Evolutionary conservation across 352 stramenopile genomes (phyloP).

Genomic region (Phytophthora fragariaefolia): DNA sequence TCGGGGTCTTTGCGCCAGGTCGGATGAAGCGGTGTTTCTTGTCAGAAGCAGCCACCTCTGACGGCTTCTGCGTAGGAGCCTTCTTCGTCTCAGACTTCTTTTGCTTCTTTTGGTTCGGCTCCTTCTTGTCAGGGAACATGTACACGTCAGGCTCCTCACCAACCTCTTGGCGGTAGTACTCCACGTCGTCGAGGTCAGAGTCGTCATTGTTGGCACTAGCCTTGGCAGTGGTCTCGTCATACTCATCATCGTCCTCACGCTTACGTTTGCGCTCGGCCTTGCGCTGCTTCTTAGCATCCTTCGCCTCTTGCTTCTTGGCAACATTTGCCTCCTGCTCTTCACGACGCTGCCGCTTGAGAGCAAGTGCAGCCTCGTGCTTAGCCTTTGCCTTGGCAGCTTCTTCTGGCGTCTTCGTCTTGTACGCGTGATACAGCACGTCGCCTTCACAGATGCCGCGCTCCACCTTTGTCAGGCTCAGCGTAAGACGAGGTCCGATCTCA

Average conservation of each 20-base stretch:
- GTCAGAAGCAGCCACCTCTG: slow-evolving; percentile 70
- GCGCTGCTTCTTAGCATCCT: slow-evolving; percentile 81
- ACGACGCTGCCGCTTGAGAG: slow-evolving; percentile 85
- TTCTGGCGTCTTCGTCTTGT: slow-evolving; percentile 86
- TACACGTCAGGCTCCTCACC: slow-evolving; percentile 82
- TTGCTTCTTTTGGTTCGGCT: slow-evolving; percentile 52
- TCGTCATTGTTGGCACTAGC: slow-evolving; percentile 48
- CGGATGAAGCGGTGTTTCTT: slow-evolving; percentile 67
- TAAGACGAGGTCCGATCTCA: slow-evolving; percentile 96
- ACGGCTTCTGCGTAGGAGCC: slow-evolving; percentile 47
- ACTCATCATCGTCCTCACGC: slow-evolving; percentile 57
- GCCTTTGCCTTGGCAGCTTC: slow-evolving; percentile 84
- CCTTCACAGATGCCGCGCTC: slow-evolving; percentile 96
- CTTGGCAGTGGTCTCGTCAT: slow-evolving; percentile 49
- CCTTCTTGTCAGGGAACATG: slow-evolving; percentile 72
- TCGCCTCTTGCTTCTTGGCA: slow-evolving; percentile 83
- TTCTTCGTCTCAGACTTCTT: slow-evolving; percentile 33
- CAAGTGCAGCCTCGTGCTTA: slow-evolving; percentile 69
- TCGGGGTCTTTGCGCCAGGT: slow-evolving; percentile 43
- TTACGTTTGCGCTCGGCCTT: slow-evolving; percentile 72
- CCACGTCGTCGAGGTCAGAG: slow-evolving; percentile 74
- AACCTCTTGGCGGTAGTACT: slow-evolving; percentile 87
- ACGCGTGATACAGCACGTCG: slow-evolving; percentile 98
- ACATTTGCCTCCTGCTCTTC: slow-evolving; percentile 93
- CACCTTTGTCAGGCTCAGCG: slow-evolving; percentile 96